Percentiles rank a stretch among this genome's conserved stretches.
Conservation (phyloP, 805 yeast species). For the Priceomyces carsonii region DNA sequence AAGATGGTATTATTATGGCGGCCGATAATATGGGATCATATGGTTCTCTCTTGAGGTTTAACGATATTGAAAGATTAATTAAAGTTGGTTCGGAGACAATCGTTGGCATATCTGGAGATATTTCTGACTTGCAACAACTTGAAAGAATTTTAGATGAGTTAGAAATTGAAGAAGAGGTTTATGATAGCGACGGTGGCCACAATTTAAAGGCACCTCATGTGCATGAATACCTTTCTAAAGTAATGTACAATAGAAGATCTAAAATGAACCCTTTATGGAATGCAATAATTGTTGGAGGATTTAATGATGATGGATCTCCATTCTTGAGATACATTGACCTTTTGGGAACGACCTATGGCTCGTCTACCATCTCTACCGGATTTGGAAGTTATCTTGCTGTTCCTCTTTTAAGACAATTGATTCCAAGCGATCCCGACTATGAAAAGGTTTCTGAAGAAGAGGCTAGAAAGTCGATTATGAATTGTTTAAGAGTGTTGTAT, state of each 20-base stretch:
- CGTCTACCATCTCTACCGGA: conserved; percentile 93
- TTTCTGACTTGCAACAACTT: conserved; percentile 88
- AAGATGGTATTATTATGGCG: conserved; percentile 89
- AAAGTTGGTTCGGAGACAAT: conserved; percentile 83
- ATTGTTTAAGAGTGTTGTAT: conserved; percentile 90
- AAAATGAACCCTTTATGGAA: conserved; percentile 98
- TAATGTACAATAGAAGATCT: conserved; percentile 83
- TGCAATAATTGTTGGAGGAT: conserved; percentile 87
- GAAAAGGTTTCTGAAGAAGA: conserved; percentile 66
- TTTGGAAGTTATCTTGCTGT: conserved; percentile 94
- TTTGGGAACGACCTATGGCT: conserved; percentile 84
- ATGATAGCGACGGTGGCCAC: conserved; percentile 67
- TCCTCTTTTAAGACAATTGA: conserved; percentile 84
- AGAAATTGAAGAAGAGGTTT: conserved; percentile 68
- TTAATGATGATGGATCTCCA: conserved; percentile 63
- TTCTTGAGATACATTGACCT: conserved; percentile 86
- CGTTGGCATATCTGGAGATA: conserved; percentile 93
- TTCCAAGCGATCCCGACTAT: conserved; percentile 77
- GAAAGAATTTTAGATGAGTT: conserved; percentile 74
- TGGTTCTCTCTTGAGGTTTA: conserved; percentile 88
- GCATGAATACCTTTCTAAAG: conserved; percentile 81
- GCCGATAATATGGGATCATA: conserved; percentile 93
- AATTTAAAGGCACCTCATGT: conserved; percentile 79
- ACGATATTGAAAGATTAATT: conserved; percentile 79
- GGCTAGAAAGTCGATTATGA: conserved; percentile 74